Conservation (phyloP, 352 stramenopile species). For the Pythium rhizo-oryzae region DNA sequence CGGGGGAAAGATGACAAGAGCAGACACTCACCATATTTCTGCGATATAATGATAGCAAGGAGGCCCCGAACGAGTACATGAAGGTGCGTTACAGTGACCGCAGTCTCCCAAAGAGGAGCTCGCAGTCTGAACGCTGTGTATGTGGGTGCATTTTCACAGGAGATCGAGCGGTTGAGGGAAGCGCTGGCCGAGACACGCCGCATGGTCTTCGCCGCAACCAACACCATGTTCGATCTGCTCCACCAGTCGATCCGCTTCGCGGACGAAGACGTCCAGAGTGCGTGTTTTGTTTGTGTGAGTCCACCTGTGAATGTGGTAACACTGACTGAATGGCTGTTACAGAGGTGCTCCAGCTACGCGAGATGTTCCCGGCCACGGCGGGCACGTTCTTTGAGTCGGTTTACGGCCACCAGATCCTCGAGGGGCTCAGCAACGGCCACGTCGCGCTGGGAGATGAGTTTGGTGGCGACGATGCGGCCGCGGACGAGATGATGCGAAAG, state of each 20-base stretch:
- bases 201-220: slow-evolving; percentile 60
- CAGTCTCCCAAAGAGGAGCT: background rate
- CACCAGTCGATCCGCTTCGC: slow-evolving; percentile 60
- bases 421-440: slow-evolving; percentile 58
- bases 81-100: slow-evolving; percentile 3
- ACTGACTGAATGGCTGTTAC: too few relatives aligned
- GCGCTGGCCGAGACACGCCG: slow-evolving; percentile 54
- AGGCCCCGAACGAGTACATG: slow-evolving; percentile 29
- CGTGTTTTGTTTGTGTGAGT: too few relatives aligned
- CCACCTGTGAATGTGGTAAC: too few relatives aligned
- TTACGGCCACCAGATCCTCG: slow-evolving; percentile 57
- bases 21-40: background rate
- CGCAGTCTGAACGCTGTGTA: background rate
- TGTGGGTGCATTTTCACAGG: slow-evolving; percentile 3
- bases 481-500: slow-evolving; percentile 38
- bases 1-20: background rate
- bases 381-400: slow-evolving; percentile 59
- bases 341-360: slow-evolving; percentile 62
- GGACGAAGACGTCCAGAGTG: slow-evolving; percentile 61
- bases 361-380: slow-evolving; percentile 64
- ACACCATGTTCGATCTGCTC: slow-evolving; percentile 61
- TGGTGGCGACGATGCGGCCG: slow-evolving; percentile 42
- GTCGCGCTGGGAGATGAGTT: slow-evolving; percentile 51
- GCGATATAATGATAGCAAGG: slow-evolving; percentile 7
- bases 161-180: slow-evolving; percentile 67